Percentiles rank a stretch among this genome's conserved stretches.
These are phyloP conservation scores for Neonectria sp. DNA, from an alignment of 2,329 filamentous ascomycete genomes.

Conservation along the genomic window DNA sequence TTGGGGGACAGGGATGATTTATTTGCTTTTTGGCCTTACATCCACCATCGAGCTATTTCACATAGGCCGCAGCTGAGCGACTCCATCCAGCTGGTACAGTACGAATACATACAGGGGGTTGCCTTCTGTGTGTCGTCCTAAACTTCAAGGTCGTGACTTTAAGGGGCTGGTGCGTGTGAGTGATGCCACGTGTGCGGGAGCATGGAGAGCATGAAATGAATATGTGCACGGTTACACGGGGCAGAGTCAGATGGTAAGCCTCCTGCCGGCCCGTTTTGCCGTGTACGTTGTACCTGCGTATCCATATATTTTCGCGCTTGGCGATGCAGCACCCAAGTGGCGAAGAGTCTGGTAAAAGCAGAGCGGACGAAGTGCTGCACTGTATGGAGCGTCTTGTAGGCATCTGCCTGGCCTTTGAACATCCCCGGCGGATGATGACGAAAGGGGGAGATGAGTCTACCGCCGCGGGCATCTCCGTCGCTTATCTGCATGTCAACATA, in stretches of 20 bases:
- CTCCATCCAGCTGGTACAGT: constrained; percentile 1
- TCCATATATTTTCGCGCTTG: background rate
- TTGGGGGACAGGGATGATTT: constrained; percentile 28
- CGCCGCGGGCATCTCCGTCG: constrained; percentile 45
- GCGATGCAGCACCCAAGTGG: background rate
- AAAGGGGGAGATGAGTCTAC: constrained; percentile 25
- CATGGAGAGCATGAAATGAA: background rate
- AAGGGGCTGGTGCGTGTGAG: background rate
- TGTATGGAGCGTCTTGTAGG: background rate
- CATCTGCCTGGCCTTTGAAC: constrained; percentile 1
- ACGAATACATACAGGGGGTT: background rate
- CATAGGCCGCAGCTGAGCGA: constrained; percentile 1
- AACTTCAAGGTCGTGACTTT: background rate
- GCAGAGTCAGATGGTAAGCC: background rate
- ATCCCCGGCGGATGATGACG: constrained; percentile 1
- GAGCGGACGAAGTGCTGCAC: background rate
- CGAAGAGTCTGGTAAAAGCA: background rate
- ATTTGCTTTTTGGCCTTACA: constrained; percentile 37
- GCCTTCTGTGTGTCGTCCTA: background rate
- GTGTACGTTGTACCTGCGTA: background rate
- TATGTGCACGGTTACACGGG: too few species aligned
- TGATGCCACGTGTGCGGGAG: background rate
- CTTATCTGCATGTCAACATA: constrained; percentile 45
- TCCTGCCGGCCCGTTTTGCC: background rate
- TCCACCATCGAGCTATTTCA: constrained; percentile 31